A percentile compares a stretch with the other conserved stretches of the same genome.
Conservation (phyloP, 192 early-diverging fungal species). For the Podochytrium sp. region DNA sequence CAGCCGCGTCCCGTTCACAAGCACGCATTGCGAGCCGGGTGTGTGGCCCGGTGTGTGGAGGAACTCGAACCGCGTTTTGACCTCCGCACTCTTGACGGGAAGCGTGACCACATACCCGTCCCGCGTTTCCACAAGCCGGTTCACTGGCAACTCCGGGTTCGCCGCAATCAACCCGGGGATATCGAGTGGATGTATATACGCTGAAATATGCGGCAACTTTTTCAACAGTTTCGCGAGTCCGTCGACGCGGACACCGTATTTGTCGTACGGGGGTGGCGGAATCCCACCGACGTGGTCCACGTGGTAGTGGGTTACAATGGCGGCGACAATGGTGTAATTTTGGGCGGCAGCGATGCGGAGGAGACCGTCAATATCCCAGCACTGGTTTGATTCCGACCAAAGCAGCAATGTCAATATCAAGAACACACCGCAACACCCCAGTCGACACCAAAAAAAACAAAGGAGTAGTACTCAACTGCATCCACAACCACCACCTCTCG, state of each 20-base stretch:
- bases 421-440: too few species aligned
- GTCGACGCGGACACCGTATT: constrained; percentile 75
- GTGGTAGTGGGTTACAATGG: constrained; percentile 81
- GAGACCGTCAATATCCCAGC: constrained; percentile 93
- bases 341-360: constrained; percentile 59
- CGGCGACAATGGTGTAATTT: constrained; percentile 71
- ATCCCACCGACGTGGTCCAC: constrained; percentile 86
- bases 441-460: constrained; percentile 14
- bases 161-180: constrained; percentile 66
- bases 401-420: neutral
- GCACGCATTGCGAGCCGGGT: constrained; percentile 80
- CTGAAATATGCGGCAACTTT: constrained; percentile 71
- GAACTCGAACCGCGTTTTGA: constrained; percentile 58
- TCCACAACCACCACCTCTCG: constrained; percentile 83
- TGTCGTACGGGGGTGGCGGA: constrained; percentile 85
- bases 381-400: constrained; percentile 55
- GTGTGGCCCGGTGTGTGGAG: constrained; percentile 95
- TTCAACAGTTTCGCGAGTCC: constrained; percentile 78
- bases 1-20: constrained; percentile 75
- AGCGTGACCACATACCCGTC: constrained; percentile 59
- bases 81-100: constrained; percentile 4
- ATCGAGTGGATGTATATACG: constrained; percentile 78
- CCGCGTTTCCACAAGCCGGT: constrained; percentile 62
- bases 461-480: constrained; percentile 56
- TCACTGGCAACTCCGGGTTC: constrained; percentile 66